Evolutionary conservation across 768 basidiomycete species (phyloP).

Genomic region (Agaricus blazei): DNA sequence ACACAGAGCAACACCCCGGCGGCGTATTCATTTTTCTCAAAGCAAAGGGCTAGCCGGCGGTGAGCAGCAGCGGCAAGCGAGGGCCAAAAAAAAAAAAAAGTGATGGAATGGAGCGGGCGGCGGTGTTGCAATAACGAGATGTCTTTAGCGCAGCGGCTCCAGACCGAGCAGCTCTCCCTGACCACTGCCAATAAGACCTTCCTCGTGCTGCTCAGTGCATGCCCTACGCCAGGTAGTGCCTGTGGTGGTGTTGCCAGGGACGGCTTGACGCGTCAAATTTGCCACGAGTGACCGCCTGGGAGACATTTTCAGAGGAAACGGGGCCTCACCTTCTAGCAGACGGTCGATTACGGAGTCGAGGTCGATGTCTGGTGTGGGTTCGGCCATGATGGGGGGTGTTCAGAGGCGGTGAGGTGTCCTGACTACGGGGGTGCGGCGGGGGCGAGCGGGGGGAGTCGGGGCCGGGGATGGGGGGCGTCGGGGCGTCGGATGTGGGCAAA

Average conservation of each 20-base stretch:
- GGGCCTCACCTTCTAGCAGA: slow-evolving; percentile 81
- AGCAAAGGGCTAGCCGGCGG: background rate
- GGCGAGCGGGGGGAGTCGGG: slow-evolving; percentile 7
- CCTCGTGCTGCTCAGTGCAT: no score
- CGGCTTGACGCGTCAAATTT: slow-evolving; percentile 4
- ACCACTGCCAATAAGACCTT: no score
- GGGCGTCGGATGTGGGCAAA: background rate
- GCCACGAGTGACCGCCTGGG: background rate
- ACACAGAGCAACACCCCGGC: background rate
- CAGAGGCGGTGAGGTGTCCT: slow-evolving; percentile 11
- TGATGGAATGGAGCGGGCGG: background rate
- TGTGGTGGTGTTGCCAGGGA: background rate
- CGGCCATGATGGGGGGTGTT: slow-evolving; percentile 50
- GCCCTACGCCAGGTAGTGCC: background rate
- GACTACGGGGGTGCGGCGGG: slow-evolving; percentile 13
- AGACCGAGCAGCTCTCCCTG: background rate
- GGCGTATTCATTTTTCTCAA: background rate
- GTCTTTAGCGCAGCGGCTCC: background rate
- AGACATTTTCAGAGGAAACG: background rate
- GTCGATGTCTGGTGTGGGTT: slow-evolving; percentile 89
- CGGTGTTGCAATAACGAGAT: background rate
- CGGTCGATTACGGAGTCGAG: slow-evolving; percentile 99
- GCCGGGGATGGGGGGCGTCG: slow-evolving; percentile 1
- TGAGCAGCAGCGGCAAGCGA: background rate
- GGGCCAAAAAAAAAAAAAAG: background rate